phyloP scores from a whole-genome alignment of 345 rosid genomes.

The Excoecaria cochinchinensis region DNA sequence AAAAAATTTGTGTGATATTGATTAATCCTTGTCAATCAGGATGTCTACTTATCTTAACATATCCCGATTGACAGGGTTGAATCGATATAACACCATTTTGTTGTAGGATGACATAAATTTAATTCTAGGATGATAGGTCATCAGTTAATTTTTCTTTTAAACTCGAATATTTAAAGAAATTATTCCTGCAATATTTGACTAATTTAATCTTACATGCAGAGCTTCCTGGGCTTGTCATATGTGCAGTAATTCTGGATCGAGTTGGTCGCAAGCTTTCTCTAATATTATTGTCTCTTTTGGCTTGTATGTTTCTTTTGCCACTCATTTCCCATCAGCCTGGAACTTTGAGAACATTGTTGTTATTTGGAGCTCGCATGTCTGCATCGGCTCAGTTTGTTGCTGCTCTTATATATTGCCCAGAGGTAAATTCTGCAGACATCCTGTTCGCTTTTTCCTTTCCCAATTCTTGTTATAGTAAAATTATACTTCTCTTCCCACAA shows the following conservation, averaged over 20 bases:
- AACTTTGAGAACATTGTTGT: conserved; percentile 9
- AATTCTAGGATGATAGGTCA: too few relatives aligned
- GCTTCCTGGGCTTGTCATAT: conserved; percentile 27
- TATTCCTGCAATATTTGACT: background rate
- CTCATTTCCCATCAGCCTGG: conserved; percentile 7
- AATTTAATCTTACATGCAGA: conserved; percentile 9
- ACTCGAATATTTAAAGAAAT: too few relatives aligned
- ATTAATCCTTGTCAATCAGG: too few relatives aligned
- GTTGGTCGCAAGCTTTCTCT: conserved; percentile 28
- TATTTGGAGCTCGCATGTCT: conserved; percentile 32
- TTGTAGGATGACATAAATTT: too few relatives aligned
- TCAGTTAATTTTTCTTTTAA: too few relatives aligned
- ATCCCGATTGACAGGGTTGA: too few relatives aligned
- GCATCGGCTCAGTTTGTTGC: conserved; percentile 21
- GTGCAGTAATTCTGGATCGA: conserved; percentile 21
- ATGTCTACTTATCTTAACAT: too few relatives aligned
- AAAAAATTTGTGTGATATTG: too few relatives aligned
- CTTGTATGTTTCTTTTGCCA: conserved; percentile 23
- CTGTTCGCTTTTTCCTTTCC: background rate
- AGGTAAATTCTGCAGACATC: conserved; percentile 2
- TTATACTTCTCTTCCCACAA: background rate
- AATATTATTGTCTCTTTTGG: conserved; percentile 17
- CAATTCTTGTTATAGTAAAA: background rate
- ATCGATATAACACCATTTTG: too few relatives aligned
- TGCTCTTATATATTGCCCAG: conserved; percentile 28